Evolutionary conservation across 805 yeast species (phyloP), one percentile per base, ranked within the genome.

Genomic region (Metschnikowia cubensis): DNA sequence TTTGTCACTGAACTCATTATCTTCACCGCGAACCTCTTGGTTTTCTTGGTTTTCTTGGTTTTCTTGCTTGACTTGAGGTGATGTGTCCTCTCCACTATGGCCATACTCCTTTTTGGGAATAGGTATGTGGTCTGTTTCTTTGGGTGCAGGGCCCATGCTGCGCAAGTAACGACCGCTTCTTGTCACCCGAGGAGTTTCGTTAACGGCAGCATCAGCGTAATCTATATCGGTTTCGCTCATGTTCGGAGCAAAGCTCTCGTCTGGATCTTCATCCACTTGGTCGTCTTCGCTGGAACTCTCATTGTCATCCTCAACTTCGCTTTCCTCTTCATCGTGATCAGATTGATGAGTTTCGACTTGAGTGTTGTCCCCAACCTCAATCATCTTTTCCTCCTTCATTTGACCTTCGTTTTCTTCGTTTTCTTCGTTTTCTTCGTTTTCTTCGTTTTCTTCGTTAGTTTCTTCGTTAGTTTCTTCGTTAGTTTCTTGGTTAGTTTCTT

Each of bases 61-160:
- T 25, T 43, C 46, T 35, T 43, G 32, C 17, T 43, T 34, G 33
- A 32, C 11, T 15, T 14, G 14, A 13, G 45, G 37, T 11, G 13
- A 15, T 17, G 46, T 42, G 22, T 43, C 46, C 17, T 35, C 46
- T 34, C 46, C 46, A 25, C 31, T 35, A 17, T 43, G 46, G 4
- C 46, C 46, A 17, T 43, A 43, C 13, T 35, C 46, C 10, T 35
- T 43, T 43, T 35, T 43, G 40, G 46, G 25, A 4, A n/a, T 43
- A 22, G 39, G 39, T 14, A 43, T 31, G 25, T 43, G 46, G 22
- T 17, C 17, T 6, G 22, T 14, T 35, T 43, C 46, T 6, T 15
- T 20, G 11, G 46, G 46, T 8, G 25, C 46, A 22, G 46, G 46
- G 15, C 46, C 46, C 46, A 43, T 43, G 31, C 46, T 43, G 33